Evolutionary conservation across 495 filamentous ascomycete species (phyloP).

Genomic region (Margaritispora aquatica): DNA sequence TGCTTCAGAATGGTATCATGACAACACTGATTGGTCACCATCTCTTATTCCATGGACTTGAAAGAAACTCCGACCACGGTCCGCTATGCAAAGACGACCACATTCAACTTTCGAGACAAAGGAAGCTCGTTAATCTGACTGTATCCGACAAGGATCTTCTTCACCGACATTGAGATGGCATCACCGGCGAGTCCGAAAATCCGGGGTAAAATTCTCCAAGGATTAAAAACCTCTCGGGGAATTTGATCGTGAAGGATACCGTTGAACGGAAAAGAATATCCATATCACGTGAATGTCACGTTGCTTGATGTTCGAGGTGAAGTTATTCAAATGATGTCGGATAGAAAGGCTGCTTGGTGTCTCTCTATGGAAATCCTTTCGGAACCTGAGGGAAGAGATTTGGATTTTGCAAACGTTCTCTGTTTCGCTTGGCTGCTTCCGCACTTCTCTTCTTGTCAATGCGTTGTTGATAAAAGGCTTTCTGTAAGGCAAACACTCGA

Average conservation of each 20-base stretch:
- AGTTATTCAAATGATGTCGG: too few species aligned
- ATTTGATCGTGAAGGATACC: too few species aligned
- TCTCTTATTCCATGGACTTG: too few species aligned
- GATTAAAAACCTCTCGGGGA: neutral
- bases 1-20: neutral
- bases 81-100: too few species aligned
- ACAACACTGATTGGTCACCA: neutral
- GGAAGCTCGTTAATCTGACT: slow-evolving; percentile 5
- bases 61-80: too few species aligned
- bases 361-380: slow-evolving; percentile 29
- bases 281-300: neutral
- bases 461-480: slow-evolving; percentile 80
- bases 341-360: neutral
- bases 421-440: slow-evolving; percentile 75
- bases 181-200: slow-evolving; percentile 1
- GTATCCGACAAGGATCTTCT: slow-evolving; percentile 7
- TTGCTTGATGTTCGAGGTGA: too few species aligned
- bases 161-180: neutral
- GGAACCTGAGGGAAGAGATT: slow-evolving; percentile 80
- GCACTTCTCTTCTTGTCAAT: slow-evolving; percentile 70
- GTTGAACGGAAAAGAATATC: neutral
- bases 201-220: neutral
- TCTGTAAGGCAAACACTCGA: slow-evolving; percentile 79
- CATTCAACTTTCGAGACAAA: too few species aligned
- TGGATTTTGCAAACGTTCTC: slow-evolving; percentile 73